These are phyloP conservation scores for Tuber calosporum DNA, from an alignment of 495 filamentous ascomycete genomes.

Conservation along the genomic window DNA sequence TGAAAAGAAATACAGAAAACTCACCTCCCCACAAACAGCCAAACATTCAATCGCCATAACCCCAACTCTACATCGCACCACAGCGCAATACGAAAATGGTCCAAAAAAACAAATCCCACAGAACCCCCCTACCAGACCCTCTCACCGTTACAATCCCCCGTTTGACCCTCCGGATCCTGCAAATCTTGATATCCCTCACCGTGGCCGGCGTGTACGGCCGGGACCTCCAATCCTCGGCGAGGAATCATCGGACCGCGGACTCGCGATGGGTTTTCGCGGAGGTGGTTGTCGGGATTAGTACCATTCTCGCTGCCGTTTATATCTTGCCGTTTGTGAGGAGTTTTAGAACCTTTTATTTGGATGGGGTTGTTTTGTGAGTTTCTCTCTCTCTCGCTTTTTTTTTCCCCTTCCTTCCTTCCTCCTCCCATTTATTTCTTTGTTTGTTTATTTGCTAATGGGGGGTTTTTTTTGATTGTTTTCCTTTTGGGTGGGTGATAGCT, in stretches of 20 bases:
- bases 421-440: not conserved
- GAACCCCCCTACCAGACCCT: slow-evolving; percentile 13
- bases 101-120: slow-evolving; percentile 25
- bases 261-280: slow-evolving; percentile 58
- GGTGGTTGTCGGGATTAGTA: slow-evolving; percentile 48
- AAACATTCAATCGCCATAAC: not conserved
- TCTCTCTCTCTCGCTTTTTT: not conserved
- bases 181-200: slow-evolving; percentile 57
- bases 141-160: slow-evolving; percentile 6
- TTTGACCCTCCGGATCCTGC: slow-evolving; percentile 50
- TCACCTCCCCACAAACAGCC: not conserved
- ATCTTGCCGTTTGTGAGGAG: slow-evolving; percentile 48
- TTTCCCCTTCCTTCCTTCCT: no score
- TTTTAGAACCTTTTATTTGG: slow-evolving; percentile 51
- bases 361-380: slow-evolving; percentile 48
- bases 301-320: slow-evolving; percentile 47
- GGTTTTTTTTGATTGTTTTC: no score
- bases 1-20: not conserved
- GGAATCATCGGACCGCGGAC: slow-evolving; percentile 43
- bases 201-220: slow-evolving; percentile 58
- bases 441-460: not conserved
- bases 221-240: slow-evolving; percentile 49
- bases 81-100: slow-evolving; percentile 12
- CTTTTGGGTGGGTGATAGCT: slow-evolving; percentile 1
- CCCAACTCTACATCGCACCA: not conserved